Base-by-base conservation (phyloP, 257 asterid genomes). In the Avicennia marina region DNA sequence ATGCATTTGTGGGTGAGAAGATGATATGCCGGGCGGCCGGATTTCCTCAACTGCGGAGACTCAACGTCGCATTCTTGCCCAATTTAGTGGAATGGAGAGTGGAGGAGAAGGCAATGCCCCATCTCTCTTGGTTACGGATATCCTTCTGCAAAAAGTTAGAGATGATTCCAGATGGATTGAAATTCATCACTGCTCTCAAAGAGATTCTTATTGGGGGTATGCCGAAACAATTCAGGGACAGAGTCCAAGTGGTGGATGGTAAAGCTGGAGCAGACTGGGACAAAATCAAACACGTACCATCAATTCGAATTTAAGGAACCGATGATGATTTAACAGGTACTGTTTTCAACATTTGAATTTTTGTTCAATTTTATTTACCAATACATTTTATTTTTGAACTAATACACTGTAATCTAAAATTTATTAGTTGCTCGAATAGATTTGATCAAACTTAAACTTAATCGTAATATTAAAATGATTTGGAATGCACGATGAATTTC, bases 111-210 rank as follows among this genome's bases (percentile, higher is more conserved):
- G 56, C 66, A 3, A 43, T 63, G 63, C 53, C 41, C 22, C 43
- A 57, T 2, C 54, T 68, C 6, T 46, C 27, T 13, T 5, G 0
- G 13, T 15, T 69, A 11, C 0, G 3, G 3, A 62, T 62, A n/a
- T 1, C 0, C 0, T 1, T 1, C 0, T 57, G 75, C 25, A 1
- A 1, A 0, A 4, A 38, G 13, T 29, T 57, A 12, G 38, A 16
- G 34, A 70, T 40, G 64, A 45, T 70, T 53, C 65, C 67, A 2
- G 40, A 63, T 7, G 67, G 63, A 34, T 34, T 70, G 38, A 48
- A 12, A 13, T 46, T 56, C 29, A 22, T 45, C 21, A 6, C 53
- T 11, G 1, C 48, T 25, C 60, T 62, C 25, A 3, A 34, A 45
- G 12, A 25, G 2, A 1, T 68, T 29, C 7, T 0, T 0, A 32